Percentiles rank a stretch among this genome's conserved stretches.
Evolutionary conservation across 2,329 filamentous ascomycete genomes (phyloP).

Genomic region (Calycina herbarum): DNA sequence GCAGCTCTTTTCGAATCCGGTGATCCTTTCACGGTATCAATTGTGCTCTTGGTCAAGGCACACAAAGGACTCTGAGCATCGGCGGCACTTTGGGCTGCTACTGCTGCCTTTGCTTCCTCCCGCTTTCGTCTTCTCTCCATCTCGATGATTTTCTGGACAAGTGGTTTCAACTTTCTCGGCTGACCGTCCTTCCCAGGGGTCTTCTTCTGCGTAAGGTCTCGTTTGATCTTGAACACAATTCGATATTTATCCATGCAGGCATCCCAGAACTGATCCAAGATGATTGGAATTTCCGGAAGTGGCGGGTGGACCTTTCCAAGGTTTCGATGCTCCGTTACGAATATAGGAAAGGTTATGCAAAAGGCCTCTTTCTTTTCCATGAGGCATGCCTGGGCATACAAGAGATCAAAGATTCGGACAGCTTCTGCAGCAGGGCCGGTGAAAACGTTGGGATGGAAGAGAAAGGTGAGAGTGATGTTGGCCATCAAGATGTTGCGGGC

Average conservation of each 20-base stretch:
- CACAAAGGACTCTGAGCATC: neutral
- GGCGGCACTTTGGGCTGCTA: neutral
- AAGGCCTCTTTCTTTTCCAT: slow-evolving; percentile 4
- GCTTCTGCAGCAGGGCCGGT: slow-evolving; percentile 4
- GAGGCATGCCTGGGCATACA: neutral
- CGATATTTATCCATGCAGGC: slow-evolving; percentile 2
- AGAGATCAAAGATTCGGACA: slow-evolving; percentile 7
- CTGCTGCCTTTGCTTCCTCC: neutral
- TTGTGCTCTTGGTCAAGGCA: neutral
- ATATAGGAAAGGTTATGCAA: slow-evolving; percentile 3
- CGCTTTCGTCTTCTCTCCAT: slow-evolving; percentile 8
- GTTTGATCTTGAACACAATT: slow-evolving; percentile 3
- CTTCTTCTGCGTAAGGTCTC: neutral
- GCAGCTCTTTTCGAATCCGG: neutral
- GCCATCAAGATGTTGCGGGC: slow-evolving; percentile 10
- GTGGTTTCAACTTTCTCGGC: neutral
- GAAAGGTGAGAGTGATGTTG: slow-evolving; percentile 8
- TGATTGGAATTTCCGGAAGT: slow-evolving; percentile 6
- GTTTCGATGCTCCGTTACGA: neutral
- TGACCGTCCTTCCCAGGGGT: neutral
- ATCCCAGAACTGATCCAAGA: slow-evolving; percentile 11
- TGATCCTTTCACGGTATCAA: neutral
- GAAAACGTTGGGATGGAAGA: slow-evolving; percentile 11
- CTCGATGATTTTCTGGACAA: slow-evolving; percentile 4
- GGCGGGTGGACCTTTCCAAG: slow-evolving; percentile 7